Base-by-base conservation (phyloP, 768 basidiomycete genomes). In the Hemileccinum impolitum region DNA sequence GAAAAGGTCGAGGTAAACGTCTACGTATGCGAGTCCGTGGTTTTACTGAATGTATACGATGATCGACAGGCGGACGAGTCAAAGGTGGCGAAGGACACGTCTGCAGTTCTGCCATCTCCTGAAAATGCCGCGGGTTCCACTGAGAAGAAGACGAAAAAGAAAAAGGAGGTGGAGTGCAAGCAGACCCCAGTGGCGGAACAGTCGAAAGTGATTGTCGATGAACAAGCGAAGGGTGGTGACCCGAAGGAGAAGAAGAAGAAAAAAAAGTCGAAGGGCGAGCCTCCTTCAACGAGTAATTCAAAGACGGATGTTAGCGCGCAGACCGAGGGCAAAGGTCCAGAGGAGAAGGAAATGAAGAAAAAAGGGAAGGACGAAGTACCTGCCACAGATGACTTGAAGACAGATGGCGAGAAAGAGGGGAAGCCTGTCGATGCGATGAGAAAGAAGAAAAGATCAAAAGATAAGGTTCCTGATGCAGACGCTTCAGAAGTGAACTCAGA, bases 111-210 rank as follows among this genome's bases (percentile, higher is more conserved):
- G 10, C 35, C 47, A 12, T 34, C 53, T 2, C 15, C 52, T 28
- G 42, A 51, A 2, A 39, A 56, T 18, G 7, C 31, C 3, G 14
- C 40, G 3, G 32, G 10, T 11, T 13, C 18, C 25, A 19, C 17
- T 17, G 43, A 60, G 26, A 48, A 54, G 32, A 57, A 58, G 21
- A 34, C 3, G 14, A 55, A 55, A 28, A 61, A 65, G 48, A 55
- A 48, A 32, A 47, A 43, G 23, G 39, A 25, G 25, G 23, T 15
- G 14, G 39, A 26, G 23, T 15, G 25, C 15, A 10, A 40, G 14
- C 42, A 34, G 34, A 14, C 18, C 5, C 2, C 15, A 23, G 11
- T 1, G 4, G 26, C 9, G 10, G 45, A 32, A 13, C 46, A 45
- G 10, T n/a, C 36, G 12, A 41, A 36, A 13, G 41, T 10, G 6